phyloP scores from a whole-genome alignment of 2,329 filamentous ascomycete genomes.

The Alternaria gansuensis region DNA sequence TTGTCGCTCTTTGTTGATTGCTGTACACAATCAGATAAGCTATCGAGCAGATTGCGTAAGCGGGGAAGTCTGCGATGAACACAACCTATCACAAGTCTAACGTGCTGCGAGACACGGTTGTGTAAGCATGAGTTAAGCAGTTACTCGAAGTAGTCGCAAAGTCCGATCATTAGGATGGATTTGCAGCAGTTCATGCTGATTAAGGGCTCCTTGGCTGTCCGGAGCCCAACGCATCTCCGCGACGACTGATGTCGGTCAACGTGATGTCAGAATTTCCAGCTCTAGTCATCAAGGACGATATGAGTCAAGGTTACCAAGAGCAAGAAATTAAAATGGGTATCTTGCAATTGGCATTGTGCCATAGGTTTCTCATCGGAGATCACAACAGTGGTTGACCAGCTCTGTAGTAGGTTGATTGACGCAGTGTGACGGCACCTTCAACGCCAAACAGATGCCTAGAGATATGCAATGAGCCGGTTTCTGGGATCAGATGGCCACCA shows the following conservation, averaged over 20 bases:
- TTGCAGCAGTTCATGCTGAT: conserved; percentile 30
- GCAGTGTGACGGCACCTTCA: conserved; percentile 4
- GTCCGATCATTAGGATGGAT: conserved; percentile 39
- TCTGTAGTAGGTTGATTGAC: conserved; percentile 1
- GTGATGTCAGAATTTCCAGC: background rate
- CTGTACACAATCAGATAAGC: conserved; percentile 26
- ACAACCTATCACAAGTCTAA: background rate
- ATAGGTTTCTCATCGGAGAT: background rate
- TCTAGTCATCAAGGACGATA: conserved; percentile 18
- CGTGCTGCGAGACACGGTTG: background rate
- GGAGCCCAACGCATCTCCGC: conserved; percentile 4
- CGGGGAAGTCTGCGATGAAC: conserved; percentile 1
- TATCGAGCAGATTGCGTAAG: conserved; percentile 34
- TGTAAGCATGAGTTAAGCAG: background rate
- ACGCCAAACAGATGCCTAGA: conserved; percentile 3
- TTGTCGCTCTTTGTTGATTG: conserved; percentile 4
- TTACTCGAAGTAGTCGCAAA: conserved; percentile 9
- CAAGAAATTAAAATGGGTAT: background rate
- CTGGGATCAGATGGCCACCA: conserved; percentile 2
- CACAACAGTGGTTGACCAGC: background rate
- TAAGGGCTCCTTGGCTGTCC: conserved; percentile 23
- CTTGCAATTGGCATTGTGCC: background rate
- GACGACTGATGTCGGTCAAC: background rate
- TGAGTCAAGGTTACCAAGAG: conserved; percentile 7
- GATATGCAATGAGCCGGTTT: background rate